Evolutionary conservation across 2,329 filamentous ascomycete genomes (phyloP).

Genomic region (Hysterium pulicare): DNA sequence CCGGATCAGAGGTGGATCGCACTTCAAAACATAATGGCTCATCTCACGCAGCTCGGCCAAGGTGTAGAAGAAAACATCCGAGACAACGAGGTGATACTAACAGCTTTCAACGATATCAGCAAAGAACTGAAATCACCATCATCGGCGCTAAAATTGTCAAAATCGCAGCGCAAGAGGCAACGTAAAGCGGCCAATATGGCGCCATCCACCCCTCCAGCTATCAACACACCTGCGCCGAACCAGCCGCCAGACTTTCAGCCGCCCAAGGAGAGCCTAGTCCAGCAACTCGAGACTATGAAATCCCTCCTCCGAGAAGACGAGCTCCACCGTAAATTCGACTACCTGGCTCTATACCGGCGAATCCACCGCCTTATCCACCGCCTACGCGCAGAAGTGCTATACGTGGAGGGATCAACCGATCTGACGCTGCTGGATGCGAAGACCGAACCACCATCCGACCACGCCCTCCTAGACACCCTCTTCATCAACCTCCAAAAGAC

Average conservation of each 20-base stretch:
- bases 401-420: slow-evolving; percentile 8
- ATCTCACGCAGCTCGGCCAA: slow-evolving; percentile 5
- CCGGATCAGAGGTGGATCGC: slow-evolving; percentile 11
- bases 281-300: slow-evolving; percentile 7
- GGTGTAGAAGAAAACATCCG: background rate
- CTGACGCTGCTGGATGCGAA: slow-evolving; percentile 4
- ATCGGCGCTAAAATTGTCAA: background rate
- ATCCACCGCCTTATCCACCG: slow-evolving; percentile 8
- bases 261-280: slow-evolving; percentile 3
- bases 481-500: slow-evolving; percentile 9
- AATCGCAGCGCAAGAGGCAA: background rate
- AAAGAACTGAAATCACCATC: too few species aligned
- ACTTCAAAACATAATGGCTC: slow-evolving; percentile 15
- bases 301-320: slow-evolving; percentile 11
- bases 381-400: slow-evolving; percentile 11
- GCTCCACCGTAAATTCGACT: slow-evolving; percentile 18
- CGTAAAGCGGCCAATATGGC: background rate
- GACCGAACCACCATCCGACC: slow-evolving; percentile 7
- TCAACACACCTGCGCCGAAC: too few species aligned
- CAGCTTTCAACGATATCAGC: too few species aligned
- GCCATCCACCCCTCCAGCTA: background rate
- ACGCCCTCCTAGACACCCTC: slow-evolving; percentile 9
- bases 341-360: slow-evolving; percentile 17
- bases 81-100: too few species aligned
- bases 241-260: background rate